These are phyloP conservation scores for Paramecium sexaurelia DNA, from an alignment of 73 alveolate genomes.

Conservation along the genomic window DNA sequence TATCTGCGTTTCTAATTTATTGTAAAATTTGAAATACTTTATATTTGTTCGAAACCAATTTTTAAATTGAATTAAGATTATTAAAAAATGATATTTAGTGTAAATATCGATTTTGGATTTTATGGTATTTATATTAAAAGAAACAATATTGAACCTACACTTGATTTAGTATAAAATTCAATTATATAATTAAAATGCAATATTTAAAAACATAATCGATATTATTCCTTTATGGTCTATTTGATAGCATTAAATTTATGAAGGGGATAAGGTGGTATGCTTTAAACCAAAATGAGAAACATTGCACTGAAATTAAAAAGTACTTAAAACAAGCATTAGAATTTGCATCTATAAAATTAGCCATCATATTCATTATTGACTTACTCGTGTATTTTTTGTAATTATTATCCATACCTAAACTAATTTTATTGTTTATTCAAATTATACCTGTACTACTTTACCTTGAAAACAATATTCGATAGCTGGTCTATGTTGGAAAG, in stretches of 20 bases:
- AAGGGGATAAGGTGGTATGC: neutral
- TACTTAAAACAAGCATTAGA: neutral
- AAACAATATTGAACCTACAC: too few species aligned
- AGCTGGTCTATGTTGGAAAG: neutral
- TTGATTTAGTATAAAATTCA: neutral
- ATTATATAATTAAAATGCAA: neutral
- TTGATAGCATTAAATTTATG: slow-evolving; percentile 27
- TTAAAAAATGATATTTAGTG: too few species aligned
- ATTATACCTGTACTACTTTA: neutral
- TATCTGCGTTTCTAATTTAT: too few species aligned
- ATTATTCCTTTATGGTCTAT: slow-evolving; percentile 15
- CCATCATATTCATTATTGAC: neutral
- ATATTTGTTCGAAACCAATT: too few species aligned
- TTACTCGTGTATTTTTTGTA: neutral
- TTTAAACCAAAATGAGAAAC: neutral
- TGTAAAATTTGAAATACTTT: too few species aligned
- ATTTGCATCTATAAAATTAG: slow-evolving; percentile 3
- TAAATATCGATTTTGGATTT: too few species aligned
- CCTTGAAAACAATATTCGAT: slow-evolving; percentile 31
- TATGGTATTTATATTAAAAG: too few species aligned
- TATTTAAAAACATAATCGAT: slow-evolving; percentile 2
- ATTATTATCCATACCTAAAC: neutral
- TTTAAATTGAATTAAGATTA: too few species aligned
- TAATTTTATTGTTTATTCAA: neutral
- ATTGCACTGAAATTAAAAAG: neutral